A percentile compares a stretch with the other conserved stretches of the same genome.
Conservation (phyloP, 176 grass and related monocot species). For the Cymbopogon citratus region DNA sequence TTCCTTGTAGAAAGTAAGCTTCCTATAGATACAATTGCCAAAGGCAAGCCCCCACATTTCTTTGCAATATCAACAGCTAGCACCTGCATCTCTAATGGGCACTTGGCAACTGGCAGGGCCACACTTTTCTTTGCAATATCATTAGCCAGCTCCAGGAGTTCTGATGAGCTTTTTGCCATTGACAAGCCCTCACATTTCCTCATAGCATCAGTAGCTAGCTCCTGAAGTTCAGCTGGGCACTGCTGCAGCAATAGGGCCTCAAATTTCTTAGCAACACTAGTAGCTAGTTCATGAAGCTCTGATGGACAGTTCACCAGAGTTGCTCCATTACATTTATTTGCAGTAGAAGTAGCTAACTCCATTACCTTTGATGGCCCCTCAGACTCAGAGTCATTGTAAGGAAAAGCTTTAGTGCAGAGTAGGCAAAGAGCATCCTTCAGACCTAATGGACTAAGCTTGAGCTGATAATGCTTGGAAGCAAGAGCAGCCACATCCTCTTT, state of each 20-base stretch:
- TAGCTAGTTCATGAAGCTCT: neutral
- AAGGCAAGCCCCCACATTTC: neutral
- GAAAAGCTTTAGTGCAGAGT: neutral
- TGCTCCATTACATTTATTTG: neutral
- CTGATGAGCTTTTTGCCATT: neutral
- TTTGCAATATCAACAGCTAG: neutral
- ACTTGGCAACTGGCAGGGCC: neutral
- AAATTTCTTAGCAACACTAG: neutral
- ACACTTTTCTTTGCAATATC: neutral
- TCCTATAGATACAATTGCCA: neutral
- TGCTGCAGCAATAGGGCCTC: neutral
- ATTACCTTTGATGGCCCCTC: neutral
- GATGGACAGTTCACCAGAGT: neutral
- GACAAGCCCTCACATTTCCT: neutral
- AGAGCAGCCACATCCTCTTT: neutral
- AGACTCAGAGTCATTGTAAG: neutral
- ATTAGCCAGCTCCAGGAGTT: neutral
- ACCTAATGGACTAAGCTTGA: neutral
- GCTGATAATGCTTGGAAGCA: neutral
- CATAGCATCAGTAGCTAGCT: neutral
- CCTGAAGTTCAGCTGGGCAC: neutral
- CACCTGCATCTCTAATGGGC: neutral
- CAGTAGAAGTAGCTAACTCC: neutral
- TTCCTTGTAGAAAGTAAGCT: neutral
- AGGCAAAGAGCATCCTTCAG: neutral